Evolutionary conservation across 768 basidiomycete species (phyloP).

Genomic region (Baorangia bicolor): DNA sequence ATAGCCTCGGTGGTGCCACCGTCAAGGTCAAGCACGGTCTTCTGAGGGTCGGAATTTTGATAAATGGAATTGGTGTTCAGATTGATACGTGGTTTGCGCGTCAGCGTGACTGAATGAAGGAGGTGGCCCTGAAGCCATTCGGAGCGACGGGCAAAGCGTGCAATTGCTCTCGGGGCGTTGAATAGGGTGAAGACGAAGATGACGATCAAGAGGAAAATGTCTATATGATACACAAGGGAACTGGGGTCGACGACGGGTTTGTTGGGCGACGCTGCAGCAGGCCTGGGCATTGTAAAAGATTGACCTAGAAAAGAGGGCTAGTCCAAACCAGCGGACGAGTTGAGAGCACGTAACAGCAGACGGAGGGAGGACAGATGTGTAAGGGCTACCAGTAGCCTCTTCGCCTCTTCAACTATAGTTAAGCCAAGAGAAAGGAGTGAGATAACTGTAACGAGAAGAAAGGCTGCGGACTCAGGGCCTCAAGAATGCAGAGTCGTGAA

Average conservation of each 20-base stretch:
- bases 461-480: not conserved
- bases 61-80: slow-evolving; percentile 16
- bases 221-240: slow-evolving; percentile 37
- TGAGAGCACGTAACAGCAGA: not conserved
- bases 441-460: not conserved
- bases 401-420: not conserved
- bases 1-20: slow-evolving; percentile 6
- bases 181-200: slow-evolving; percentile 41
- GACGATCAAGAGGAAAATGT: slow-evolving; percentile 46
- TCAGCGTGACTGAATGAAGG: slow-evolving; percentile 29
- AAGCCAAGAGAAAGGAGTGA: not conserved
- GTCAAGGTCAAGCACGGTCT: slow-evolving; percentile 17
- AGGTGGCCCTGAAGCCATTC: slow-evolving; percentile 56
- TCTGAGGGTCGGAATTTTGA: slow-evolving; percentile 13
- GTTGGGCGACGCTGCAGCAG: not conserved
- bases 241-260: not conserved
- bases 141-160: slow-evolving; percentile 46
- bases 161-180: slow-evolving; percentile 48
- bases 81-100: slow-evolving; percentile 5
- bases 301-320: slow-evolving; percentile 3
- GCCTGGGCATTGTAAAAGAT: slow-evolving; percentile 14
- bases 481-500: not conserved
- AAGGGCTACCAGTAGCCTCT: not conserved
- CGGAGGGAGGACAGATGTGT: not conserved
- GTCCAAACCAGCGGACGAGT: slow-evolving; percentile 7